Evolutionary conservation across 2,329 filamentous ascomycete genomes (phyloP), one percentile per base, ranked within the genome.

Genomic region (Intubia oerlemansii): DNA sequence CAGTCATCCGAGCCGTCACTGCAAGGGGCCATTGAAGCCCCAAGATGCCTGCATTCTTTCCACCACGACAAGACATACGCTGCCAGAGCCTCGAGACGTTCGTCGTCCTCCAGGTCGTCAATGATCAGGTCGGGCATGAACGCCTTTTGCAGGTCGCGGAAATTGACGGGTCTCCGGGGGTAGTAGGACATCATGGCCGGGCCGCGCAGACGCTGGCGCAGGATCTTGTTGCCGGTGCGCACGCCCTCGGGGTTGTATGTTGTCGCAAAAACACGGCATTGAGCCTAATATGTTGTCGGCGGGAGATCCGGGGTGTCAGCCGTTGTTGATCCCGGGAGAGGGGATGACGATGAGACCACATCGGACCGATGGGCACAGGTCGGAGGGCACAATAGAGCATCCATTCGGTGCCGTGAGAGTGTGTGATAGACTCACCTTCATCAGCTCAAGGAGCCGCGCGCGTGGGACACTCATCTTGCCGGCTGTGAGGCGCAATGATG

Each of bases 191-290:
- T 76, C 38, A 93, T 54, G 1, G 76, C 56, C 17, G 82, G 79
- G n/a, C 88, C 88, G 44, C 66, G 70, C 37, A 95, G 59, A 44
- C 84, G 71, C 50, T 93, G 78, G 44, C 84, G 79, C 34, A 98
- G 62, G 48, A 98, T 62, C 53, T 88, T 91, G 57, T 88, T 93
- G 44, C 88, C 88, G 41, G 80, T 68, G 36, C 88, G 79, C 36
- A 76, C 51, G 40, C 71, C 59, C 31, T 80, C 63, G 16, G 88
- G 88, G 53, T 98, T 98, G 60, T 72, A 95, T 30, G 74, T 84
- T 28, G 77, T 79, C 44, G 73, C 74, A 60, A 95, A 98, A 56
- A 95, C 68, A 49, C 73, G 69, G 62, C 81, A 92, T 74, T 84
- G 82, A 45, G 67, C 66, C 84, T 93, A 42, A 7, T 12, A 29